A percentile compares a stretch with the other conserved stretches of the same genome.
Evolutionary conservation across 2,329 filamentous ascomycete genomes (phyloP).

Genomic region (Xylaria sp.): DNA sequence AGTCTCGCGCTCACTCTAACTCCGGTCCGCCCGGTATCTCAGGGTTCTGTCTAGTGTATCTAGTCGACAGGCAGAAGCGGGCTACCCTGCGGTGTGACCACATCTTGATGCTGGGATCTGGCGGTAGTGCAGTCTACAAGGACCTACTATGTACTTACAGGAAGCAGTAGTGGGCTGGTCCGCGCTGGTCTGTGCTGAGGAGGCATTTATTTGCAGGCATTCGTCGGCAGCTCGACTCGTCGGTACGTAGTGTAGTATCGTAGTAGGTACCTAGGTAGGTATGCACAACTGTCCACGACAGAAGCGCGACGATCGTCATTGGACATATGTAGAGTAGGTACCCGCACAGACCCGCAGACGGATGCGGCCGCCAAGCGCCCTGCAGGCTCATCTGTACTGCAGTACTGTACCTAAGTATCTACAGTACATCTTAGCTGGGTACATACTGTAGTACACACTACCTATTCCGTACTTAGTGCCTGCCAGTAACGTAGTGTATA

Average conservation of each 20-base stretch:
- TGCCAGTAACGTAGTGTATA: no score
- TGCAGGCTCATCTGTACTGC: not conserved
- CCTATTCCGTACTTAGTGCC: no score
- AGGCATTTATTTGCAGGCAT: no score
- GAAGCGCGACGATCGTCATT: slow-evolving; percentile 11
- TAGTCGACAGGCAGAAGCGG: not conserved
- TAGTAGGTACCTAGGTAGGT: not conserved
- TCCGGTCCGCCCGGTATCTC: slow-evolving; percentile 3
- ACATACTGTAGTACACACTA: not conserved
- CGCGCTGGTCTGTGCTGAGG: no score
- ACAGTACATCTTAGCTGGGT: not conserved
- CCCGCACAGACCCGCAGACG: slow-evolving; percentile 1
- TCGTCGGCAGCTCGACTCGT: no score
- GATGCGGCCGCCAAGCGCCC: slow-evolving; percentile 23
- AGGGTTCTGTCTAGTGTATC: not conserved
- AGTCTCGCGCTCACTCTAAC: no score
- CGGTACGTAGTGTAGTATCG: not conserved
- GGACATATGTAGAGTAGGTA: no score
- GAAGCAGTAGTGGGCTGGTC: no score
- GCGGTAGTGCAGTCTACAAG: not conserved
- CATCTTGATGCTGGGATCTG: slow-evolving; percentile 3
- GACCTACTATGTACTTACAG: no score
- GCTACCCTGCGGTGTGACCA: slow-evolving; percentile 8
- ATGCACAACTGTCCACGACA: not conserved
- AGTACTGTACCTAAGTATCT: not conserved